Evolutionary conservation across 805 yeast species (phyloP).

Genomic region (Metschnikowia matae): DNA sequence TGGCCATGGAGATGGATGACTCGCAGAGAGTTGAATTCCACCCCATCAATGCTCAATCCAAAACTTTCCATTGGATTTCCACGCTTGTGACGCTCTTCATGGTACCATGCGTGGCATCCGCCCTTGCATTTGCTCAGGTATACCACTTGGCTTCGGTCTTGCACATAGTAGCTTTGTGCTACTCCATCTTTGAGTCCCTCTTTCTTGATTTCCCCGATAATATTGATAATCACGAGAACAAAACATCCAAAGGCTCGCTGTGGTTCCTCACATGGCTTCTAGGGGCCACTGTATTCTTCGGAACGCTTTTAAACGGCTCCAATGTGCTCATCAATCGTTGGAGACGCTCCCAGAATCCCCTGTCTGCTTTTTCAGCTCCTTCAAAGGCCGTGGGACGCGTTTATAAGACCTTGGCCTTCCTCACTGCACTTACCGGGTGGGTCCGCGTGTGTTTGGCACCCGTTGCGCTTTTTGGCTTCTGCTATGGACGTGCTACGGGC

Average conservation of each 20-base stretch:
- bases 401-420: conserved; percentile 45
- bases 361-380: conserved; percentile 1
- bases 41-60: conserved; percentile 46
- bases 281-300: conserved; percentile 48
- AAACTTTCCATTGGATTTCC: conserved; percentile 62
- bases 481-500: conserved; percentile 79
- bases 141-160: conserved; percentile 24
- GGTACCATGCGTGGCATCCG: conserved; percentile 54
- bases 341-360: conserved; percentile 1
- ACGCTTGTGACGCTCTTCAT: conserved; percentile 46
- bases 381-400: conserved; percentile 12
- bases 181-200: conserved; percentile 53
- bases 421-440: conserved; percentile 62
- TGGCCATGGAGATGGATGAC: conserved; percentile 26
- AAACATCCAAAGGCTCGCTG: conserved; percentile 64
- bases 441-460: conserved; percentile 78
- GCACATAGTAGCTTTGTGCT: conserved; percentile 22
- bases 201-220: conserved; percentile 60
- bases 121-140: conserved; percentile 51
- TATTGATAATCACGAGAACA: conserved; percentile 59
- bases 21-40: conserved; percentile 35
- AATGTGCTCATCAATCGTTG: conserved; percentile 34
- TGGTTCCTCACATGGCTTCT: conserved; percentile 53
- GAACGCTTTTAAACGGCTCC: conserved; percentile 53
- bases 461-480: conserved; percentile 80